These are phyloP conservation scores for Aspergillus jensenii DNA, from an alignment of 2,329 filamentous ascomycete species.

Conservation along the genomic window DNA sequence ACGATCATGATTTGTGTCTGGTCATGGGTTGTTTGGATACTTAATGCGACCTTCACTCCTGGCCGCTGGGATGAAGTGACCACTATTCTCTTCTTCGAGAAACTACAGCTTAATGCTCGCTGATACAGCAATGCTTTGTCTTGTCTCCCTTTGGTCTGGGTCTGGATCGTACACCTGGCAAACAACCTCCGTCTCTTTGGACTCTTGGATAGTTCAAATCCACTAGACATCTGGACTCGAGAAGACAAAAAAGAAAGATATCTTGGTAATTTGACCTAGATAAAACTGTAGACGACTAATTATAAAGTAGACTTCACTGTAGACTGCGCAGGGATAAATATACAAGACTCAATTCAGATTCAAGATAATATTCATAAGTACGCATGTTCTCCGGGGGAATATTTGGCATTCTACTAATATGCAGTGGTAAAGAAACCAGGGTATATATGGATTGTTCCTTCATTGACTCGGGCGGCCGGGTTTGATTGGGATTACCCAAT, in stretches of 20 bases:
- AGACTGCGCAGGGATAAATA: background rate
- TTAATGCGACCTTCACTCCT: conserved; percentile 5
- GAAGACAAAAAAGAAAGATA: conserved; percentile 3
- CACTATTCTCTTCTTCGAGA: conserved; percentile 5
- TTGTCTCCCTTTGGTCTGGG: background rate
- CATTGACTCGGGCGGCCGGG: background rate
- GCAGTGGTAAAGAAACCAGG: background rate
- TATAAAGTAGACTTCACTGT: background rate
- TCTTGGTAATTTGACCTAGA: background rate
- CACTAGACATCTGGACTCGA: conserved; percentile 4
- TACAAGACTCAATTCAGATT: background rate
- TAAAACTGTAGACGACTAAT: background rate
- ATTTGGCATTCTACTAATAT: background rate
- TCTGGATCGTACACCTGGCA: background rate
- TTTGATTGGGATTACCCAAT: conserved; percentile 15
- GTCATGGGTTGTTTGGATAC: conserved; percentile 6
- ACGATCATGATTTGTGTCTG: conserved; percentile 12
- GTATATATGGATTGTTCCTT: no score
- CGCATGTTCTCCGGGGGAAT: background rate
- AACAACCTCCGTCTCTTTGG: conserved; percentile 1
- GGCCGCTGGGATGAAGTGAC: background rate
- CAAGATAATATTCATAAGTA: background rate
- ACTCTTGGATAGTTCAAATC: conserved; percentile 3
- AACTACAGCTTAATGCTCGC: conserved; percentile 3
- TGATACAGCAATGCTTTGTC: background rate